Evolutionary conservation across 139 green algal genomes (phyloP).

Genomic region (Chlorella vulgaris): DNA sequence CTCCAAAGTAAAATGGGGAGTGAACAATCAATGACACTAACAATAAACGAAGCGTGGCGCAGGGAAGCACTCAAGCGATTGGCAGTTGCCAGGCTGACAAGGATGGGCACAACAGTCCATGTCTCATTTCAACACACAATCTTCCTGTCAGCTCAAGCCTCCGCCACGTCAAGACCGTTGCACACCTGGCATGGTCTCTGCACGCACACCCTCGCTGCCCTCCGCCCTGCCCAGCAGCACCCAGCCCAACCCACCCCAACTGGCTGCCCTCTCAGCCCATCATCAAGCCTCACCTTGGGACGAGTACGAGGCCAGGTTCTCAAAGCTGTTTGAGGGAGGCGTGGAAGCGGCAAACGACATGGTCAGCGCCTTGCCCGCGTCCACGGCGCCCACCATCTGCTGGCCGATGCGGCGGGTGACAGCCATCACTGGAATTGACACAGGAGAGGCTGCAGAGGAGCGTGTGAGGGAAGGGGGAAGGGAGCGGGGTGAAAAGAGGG

Average conservation of each 20-base stretch:
- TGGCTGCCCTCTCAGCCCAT: background rate
- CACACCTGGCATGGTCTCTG: too few species aligned
- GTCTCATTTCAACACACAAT: too few species aligned
- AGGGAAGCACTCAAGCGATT: too few species aligned
- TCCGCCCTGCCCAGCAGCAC: too few species aligned
- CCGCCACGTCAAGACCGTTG: too few species aligned
- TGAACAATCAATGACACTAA: background rate
- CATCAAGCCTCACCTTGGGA: conserved; percentile 46
- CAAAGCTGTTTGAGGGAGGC: conserved; percentile 3
- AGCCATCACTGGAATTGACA: conserved; percentile 46
- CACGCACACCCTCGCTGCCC: too few species aligned
- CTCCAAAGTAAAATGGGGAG: conserved; percentile 56
- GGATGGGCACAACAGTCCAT: too few species aligned
- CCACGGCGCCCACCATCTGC: conserved; percentile 20
- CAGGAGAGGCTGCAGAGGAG: background rate
- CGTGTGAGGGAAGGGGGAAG: background rate
- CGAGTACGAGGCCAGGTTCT: conserved; percentile 51
- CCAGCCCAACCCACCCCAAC: too few species aligned
- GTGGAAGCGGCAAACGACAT: conserved; percentile 30
- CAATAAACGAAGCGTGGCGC: too few species aligned
- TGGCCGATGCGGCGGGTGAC: conserved; percentile 47
- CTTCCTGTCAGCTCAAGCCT: too few species aligned
- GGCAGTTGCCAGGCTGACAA: too few species aligned
- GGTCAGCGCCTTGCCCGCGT: conserved; percentile 7
- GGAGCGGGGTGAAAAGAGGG: background rate